A percentile compares a stretch with the other conserved stretches of the same genome.
These are phyloP conservation scores for Fusarium sublunatum DNA, from an alignment of 2,329 filamentous ascomycete genomes.

Conservation along the genomic window DNA sequence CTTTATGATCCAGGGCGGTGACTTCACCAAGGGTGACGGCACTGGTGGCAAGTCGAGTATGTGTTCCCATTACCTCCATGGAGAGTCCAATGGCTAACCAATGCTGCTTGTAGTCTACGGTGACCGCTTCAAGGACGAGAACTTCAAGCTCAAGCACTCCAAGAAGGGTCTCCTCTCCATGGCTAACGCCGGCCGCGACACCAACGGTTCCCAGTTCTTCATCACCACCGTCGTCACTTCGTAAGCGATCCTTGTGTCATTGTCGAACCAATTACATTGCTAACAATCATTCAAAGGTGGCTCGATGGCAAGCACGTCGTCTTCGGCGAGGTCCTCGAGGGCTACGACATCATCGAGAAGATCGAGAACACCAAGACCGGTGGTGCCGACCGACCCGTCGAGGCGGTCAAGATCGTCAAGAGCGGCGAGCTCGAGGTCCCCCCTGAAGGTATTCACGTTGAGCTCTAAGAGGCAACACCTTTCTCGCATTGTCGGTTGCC, in stretches of 20 bases:
- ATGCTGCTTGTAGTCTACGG: conserved; percentile 73
- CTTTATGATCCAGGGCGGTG: conserved; percentile 93
- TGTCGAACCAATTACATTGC: neutral
- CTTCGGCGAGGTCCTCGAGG: conserved; percentile 89
- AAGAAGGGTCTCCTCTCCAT: conserved; percentile 86
- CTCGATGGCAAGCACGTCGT: conserved; percentile 87
- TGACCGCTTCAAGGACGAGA: conserved; percentile 86
- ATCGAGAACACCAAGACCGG: conserved; percentile 78
- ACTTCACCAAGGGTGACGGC: conserved; percentile 85
- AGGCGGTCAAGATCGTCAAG: conserved; percentile 81
- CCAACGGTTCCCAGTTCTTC: conserved; percentile 92
- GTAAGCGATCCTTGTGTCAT: conserved; percentile 57
- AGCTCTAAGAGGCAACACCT: conserved; percentile 71
- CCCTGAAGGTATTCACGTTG: conserved; percentile 91
- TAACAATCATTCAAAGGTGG: conserved; percentile 64
- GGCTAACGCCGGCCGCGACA: conserved; percentile 87
- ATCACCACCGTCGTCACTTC: conserved; percentile 85
- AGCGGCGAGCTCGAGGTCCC: conserved; percentile 86
- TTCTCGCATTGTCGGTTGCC: conserved; percentile 40
- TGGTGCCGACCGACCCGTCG: conserved; percentile 72
- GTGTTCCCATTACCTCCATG: conserved; percentile 47
- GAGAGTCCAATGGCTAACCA: conserved; percentile 40
- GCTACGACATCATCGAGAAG: conserved; percentile 81
- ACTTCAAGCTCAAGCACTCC: conserved; percentile 94
- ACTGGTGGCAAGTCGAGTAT: conserved; percentile 87